phyloP scores from a whole-genome alignment of 225 moss, liverwort and hornwort genomes.

The Sphagnum contortum region DNA sequence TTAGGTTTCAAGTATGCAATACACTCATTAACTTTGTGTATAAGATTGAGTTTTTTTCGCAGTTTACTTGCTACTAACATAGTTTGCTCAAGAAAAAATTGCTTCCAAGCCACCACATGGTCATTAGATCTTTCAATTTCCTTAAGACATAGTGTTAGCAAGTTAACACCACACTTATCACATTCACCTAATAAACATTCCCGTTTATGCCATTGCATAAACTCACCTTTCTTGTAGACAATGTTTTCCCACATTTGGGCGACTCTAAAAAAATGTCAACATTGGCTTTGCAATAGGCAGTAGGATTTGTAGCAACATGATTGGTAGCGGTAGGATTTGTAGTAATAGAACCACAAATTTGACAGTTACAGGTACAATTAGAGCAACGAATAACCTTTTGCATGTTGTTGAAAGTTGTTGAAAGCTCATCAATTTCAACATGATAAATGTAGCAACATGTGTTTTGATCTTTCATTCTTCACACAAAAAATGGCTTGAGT shows the following conservation, averaged over 20 bases:
- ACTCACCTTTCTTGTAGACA: neutral
- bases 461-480: neutral
- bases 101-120: neutral
- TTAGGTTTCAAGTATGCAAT: conserved; percentile 1
- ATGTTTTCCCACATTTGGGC: neutral
- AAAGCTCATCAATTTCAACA: conserved; percentile 2
- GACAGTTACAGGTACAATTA: neutral
- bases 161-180: neutral
- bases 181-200: conserved; percentile 1
- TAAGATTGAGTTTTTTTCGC: neutral
- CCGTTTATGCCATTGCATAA: neutral
- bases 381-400: neutral
- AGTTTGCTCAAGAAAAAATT: neutral
- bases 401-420: neutral
- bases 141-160: neutral
- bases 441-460: conserved; percentile 6
- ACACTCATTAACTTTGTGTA: neutral
- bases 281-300: neutral
- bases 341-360: neutral
- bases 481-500: neutral
- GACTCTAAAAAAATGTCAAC: neutral
- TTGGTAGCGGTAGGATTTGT: too few species aligned
- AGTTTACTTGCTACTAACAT: neutral
- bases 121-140: neutral
- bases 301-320: too few species aligned